Percentiles rank a stretch among this genome's conserved stretches.
phyloP scores from a whole-genome alignment of 1,284 basidiomycete species.

The Malassezia obtusa region DNA sequence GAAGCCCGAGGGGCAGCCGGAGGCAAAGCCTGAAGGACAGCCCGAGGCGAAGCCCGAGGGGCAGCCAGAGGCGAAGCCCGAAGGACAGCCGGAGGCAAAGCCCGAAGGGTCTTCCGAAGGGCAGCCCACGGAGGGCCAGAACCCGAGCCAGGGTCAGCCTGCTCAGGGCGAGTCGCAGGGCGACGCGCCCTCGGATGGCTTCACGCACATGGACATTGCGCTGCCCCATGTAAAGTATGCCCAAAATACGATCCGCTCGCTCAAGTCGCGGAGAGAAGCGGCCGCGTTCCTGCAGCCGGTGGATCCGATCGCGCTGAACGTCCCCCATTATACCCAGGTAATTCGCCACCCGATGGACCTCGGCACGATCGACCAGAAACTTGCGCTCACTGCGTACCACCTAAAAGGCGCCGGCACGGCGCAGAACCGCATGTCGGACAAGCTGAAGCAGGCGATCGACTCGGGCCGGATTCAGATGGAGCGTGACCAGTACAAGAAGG shows the following conservation, averaged over 20 bases:
- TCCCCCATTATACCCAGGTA: constrained; percentile 81
- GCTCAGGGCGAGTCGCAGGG: neutral
- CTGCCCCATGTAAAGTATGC: constrained; percentile 70
- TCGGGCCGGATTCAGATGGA: constrained; percentile 23
- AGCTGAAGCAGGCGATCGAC: constrained; percentile 30
- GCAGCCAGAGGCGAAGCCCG: neutral
- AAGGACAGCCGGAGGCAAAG: neutral
- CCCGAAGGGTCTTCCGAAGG: neutral
- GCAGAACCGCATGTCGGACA: constrained; percentile 24
- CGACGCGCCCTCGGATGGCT: neutral
- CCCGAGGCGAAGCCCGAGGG: neutral
- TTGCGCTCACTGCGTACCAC: constrained; percentile 35
- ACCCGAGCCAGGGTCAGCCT: neutral
- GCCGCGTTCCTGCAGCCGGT: constrained; percentile 76
- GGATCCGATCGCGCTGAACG: constrained; percentile 74
- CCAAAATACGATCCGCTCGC: constrained; percentile 63
- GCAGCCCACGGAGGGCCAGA: too few species aligned
- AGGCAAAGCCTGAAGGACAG: neutral
- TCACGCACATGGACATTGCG: constrained; percentile 19
- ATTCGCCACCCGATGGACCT: constrained; percentile 92
- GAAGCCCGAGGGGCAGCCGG: neutral
- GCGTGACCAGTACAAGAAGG: constrained; percentile 28
- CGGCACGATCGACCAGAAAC: constrained; percentile 79
- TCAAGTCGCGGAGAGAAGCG: constrained; percentile 81
- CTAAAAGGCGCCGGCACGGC: constrained; percentile 24